A percentile compares a stretch with the other conserved stretches of the same genome.
Conservation (phyloP, 192 early-diverging fungal genomes). For the Entrophospora sp. region DNA sequence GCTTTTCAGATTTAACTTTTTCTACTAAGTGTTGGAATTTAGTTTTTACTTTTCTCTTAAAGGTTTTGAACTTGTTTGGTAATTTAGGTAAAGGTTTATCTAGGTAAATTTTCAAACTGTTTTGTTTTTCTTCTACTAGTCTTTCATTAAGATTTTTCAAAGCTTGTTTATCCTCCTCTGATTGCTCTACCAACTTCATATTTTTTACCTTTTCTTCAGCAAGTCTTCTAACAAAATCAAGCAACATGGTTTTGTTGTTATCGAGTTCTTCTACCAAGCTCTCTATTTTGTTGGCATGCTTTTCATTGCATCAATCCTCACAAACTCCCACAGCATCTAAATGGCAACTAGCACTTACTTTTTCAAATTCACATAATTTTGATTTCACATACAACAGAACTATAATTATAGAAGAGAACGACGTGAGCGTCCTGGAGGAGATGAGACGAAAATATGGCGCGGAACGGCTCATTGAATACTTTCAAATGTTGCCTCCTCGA, state of each 20-base stretch:
- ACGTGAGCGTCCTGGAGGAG: too few species aligned
- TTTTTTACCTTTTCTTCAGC: slow-evolving; percentile 10
- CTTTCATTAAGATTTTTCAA: slow-evolving; percentile 16
- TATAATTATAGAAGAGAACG: too few species aligned
- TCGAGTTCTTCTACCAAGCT: slow-evolving; percentile 1
- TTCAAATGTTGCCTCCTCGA: too few species aligned
- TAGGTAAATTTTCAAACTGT: neutral
- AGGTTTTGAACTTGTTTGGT: slow-evolving; percentile 17
- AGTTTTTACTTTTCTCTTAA: slow-evolving; percentile 21
- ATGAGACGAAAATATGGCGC: too few species aligned
- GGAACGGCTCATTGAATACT: too few species aligned
- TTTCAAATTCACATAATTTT: too few species aligned
- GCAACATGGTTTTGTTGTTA: slow-evolving; percentile 2
- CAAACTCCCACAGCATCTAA: neutral
- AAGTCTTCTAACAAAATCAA: slow-evolving; percentile 11
- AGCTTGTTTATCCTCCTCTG: neutral
- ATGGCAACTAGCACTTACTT: too few species aligned
- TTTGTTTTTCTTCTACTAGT: slow-evolving; percentile 9
- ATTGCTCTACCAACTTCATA: slow-evolving; percentile 13
- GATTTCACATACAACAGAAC: too few species aligned
- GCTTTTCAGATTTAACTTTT: slow-evolving; percentile 17
- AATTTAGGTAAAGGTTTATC: slow-evolving; percentile 19
- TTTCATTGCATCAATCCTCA: neutral
- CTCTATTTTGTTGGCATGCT: neutral
- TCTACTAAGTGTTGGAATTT: slow-evolving; percentile 20